Base-by-base conservation (phyloP, 164 flowering plant genomes). In the Piper betle region DNA sequence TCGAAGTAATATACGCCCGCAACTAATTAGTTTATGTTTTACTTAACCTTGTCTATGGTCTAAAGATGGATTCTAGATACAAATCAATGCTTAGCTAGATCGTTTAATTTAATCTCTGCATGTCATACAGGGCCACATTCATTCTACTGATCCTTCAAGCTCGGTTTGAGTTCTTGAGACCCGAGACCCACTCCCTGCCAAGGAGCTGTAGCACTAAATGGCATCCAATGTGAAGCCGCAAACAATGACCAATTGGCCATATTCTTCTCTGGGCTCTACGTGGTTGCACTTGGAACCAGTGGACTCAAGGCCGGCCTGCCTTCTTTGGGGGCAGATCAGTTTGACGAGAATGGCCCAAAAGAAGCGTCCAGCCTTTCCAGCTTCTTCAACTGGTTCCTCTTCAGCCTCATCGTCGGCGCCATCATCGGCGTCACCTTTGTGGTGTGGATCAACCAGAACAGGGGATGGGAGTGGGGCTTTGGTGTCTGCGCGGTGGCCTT, bases 241-340 rank as follows among this genome's bases (percentile, higher is more conserved):
- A 58, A 50, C 39, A 54, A 61, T 11, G 68, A 63, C 58, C 90
- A 87, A 64, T 59, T 15, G 1, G 85, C 80, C 20, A 48, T 80
- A 37, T 71, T 84, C 10, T 82, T 60, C 54, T 50, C 74, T 0
- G 82, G 86, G 2, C 77, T 87, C 0, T 83, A 83, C 69, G 72
- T 83, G 2, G 64, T 84, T 6, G 90, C 90, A 43, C 54, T 84
- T 2, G 94, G 88, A 2, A 77, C 80, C 0, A 66, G 94, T 10
- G 94, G 87, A 0, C 66, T 87, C 15, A 83, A 82, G 58, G 88
- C 88, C 0, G 86, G 77, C 12, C 50, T 84, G 55, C 94, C 94
- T 4, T 57, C 90, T 2, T 67, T 87, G 4, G 94, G 94, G 17
- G 94, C 94, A 0, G 94, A 87, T 64, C 94, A 87, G 56, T 87